A percentile compares a stretch with the other conserved stretches of the same genome.
phyloP scores from a whole-genome alignment of 75 land plant genomes.

The Isoetes taiwanensis region DNA sequence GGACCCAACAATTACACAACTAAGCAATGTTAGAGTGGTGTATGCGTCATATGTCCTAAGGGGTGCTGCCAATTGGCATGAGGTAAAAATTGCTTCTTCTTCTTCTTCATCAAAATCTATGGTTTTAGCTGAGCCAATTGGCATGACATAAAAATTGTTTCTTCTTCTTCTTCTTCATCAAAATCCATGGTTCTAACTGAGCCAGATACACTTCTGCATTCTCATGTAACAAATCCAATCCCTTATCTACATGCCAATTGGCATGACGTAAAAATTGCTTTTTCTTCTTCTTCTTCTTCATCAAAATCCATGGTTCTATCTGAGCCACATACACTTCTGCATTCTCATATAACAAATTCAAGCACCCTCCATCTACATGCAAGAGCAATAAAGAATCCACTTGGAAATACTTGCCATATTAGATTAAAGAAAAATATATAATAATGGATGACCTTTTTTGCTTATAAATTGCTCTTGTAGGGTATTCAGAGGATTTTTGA shows the following conservation, averaged over 20 bases:
- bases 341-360: constrained; percentile 63
- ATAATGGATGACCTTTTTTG: constrained; percentile 51
- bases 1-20: no score
- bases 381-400: background rate
- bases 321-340: constrained; percentile 49
- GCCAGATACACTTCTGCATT: constrained; percentile 52
- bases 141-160: no score
- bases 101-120: no score
- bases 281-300: no score
- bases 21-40: no score
- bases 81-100: no score
- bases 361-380: constrained; percentile 77
- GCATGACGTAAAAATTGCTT: no score
- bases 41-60: no score
- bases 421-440: background rate
- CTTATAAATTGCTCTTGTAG: constrained; percentile 66
- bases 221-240: constrained; percentile 59
- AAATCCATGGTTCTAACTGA: constrained; percentile 84
- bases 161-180: no score
- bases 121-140: no score
- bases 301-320: constrained; percentile 92
- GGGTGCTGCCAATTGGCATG: no score
- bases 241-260: no score
- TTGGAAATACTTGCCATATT: background rate
- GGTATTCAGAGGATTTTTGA: constrained; percentile 87